Evolutionary conservation across 192 early-diverging fungal species (phyloP).

Genomic region (Coemansia sp.): DNA sequence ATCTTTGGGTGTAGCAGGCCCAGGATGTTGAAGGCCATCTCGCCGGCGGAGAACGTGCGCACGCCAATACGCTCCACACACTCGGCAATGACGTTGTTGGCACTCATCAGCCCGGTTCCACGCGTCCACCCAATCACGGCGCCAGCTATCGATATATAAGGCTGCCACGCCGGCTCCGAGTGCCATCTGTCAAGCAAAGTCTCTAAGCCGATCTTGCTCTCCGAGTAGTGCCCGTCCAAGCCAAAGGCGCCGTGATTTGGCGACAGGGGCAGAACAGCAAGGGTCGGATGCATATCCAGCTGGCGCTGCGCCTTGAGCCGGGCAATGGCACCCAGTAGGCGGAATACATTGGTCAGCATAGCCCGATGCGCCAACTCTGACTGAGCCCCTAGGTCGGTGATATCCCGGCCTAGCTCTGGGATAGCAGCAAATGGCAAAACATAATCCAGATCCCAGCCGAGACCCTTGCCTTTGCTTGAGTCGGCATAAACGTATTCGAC

Average conservation of each 20-base stretch:
- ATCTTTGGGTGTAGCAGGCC: slow-evolving; percentile 84
- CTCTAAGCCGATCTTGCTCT: slow-evolving; percentile 90
- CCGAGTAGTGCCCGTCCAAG: slow-evolving; percentile 87
- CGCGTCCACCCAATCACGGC: slow-evolving; percentile 98
- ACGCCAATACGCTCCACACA: slow-evolving; percentile 75
- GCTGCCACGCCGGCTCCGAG: slow-evolving; percentile 80
- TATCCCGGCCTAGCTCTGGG: slow-evolving; percentile 77
- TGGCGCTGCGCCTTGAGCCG: slow-evolving; percentile 68
- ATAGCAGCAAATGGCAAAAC: slow-evolving; percentile 94
- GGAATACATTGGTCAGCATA: slow-evolving; percentile 92
- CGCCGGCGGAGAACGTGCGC: slow-evolving; percentile 86
- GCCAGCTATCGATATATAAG: slow-evolving; percentile 80
- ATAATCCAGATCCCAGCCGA: slow-evolving; percentile 88
- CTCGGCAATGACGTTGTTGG: slow-evolving; percentile 81
- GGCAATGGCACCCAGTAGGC: slow-evolving; percentile 85
- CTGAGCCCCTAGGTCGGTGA: slow-evolving; percentile 75
- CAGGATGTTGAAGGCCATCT: slow-evolving; percentile 94
- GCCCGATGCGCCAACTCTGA: slow-evolving; percentile 87
- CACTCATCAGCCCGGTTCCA: slow-evolving; percentile 91
- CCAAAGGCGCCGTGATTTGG: slow-evolving; percentile 98
- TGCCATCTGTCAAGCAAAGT: slow-evolving; percentile 89
- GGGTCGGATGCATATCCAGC: slow-evolving; percentile 78
- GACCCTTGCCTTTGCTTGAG: slow-evolving; percentile 61
- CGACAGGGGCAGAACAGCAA: slow-evolving; percentile 86
- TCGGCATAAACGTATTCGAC: slow-evolving; percentile 79